Conservation (phyloP, 148 eudicot species). For the Limonium bicolor region DNA sequence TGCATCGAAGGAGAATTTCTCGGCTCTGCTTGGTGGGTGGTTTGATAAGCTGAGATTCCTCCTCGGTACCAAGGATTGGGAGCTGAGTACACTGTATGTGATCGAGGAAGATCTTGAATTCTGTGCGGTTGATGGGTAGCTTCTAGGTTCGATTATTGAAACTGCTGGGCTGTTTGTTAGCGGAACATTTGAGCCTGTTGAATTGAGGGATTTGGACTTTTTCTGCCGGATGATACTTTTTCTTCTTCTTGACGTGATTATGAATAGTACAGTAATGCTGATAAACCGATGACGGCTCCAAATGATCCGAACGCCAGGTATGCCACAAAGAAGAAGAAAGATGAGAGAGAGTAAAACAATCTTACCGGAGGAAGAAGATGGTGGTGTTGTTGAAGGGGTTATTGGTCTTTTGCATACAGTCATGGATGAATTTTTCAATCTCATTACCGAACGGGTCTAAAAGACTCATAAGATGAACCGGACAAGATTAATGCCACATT, state of each 20-base stretch:
- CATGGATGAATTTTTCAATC: too few species aligned
- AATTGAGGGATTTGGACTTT: not conserved
- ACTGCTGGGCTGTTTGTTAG: conserved; percentile 1
- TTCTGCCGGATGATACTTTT: not conserved
- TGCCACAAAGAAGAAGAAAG: too few species aligned
- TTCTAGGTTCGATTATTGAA: conserved; percentile 12
- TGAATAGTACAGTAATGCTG: not conserved
- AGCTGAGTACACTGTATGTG: conserved; percentile 11
- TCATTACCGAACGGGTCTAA: too few species aligned
- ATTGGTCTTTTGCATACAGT: too few species aligned
- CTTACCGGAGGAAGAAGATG: too few species aligned
- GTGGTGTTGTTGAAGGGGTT: too few species aligned
- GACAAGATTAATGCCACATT: too few species aligned
- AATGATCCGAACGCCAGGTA: conserved; percentile 1
- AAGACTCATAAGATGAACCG: too few species aligned
- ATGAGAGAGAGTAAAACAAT: too few species aligned
- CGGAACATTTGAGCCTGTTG: not conserved
- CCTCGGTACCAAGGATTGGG: conserved; percentile 16
- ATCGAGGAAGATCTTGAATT: conserved; percentile 30
- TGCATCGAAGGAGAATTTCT: conserved; percentile 25
- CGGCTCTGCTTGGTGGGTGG: conserved; percentile 20
- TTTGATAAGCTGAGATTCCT: conserved; percentile 32
- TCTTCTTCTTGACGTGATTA: too few species aligned
- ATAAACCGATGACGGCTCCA: not conserved
- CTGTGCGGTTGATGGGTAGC: conserved; percentile 21